phyloP scores from a whole-genome alignment of 2,329 filamentous ascomycete genomes.

The Exutisphaerella laricina region DNA sequence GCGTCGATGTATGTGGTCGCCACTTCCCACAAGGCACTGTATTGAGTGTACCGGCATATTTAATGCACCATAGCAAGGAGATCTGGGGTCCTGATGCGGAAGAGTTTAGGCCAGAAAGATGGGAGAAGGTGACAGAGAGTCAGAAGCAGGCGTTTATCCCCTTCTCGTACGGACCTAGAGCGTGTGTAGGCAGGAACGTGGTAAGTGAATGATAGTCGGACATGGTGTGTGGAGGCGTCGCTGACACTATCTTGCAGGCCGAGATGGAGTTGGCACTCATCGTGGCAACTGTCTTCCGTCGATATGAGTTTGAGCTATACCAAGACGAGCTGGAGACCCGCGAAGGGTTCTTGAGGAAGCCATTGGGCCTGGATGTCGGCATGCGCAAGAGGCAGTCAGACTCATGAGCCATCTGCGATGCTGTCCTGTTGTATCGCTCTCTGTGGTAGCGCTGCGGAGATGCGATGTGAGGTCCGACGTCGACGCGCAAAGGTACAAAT shows the following conservation, averaged over 20 bases:
- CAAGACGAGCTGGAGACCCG: constrained; percentile 32
- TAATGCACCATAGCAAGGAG: constrained; percentile 37
- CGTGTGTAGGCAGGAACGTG: constrained; percentile 41
- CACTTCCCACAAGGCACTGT: constrained; percentile 56
- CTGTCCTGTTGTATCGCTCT: too few relatives aligned
- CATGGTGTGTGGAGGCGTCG: background rate
- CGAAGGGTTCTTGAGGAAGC: constrained; percentile 35
- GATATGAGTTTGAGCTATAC: constrained; percentile 34
- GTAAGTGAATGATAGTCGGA: constrained; percentile 10
- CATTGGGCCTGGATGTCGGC: constrained; percentile 27
- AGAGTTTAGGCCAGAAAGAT: constrained; percentile 37
- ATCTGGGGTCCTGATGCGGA: constrained; percentile 40
- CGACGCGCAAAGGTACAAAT: background rate
- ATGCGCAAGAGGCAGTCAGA: constrained; percentile 20
- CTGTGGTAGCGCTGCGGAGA: background rate
- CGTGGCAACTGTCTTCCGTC: constrained; percentile 34
- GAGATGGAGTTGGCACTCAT: constrained; percentile 40
- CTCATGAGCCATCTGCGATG: constrained; percentile 1
- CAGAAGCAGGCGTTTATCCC: constrained; percentile 39
- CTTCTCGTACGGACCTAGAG: constrained; percentile 40
- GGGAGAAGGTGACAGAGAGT: constrained; percentile 36
- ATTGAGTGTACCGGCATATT: constrained; percentile 38
- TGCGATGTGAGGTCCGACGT: background rate
- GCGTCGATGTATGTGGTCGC: constrained; percentile 59
- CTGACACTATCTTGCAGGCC: constrained; percentile 22